Evolutionary conservation across 2,329 filamentous ascomycete species (phyloP), one percentile per base, ranked within the genome.

Genomic region (Aureobasidium sp.): DNA sequence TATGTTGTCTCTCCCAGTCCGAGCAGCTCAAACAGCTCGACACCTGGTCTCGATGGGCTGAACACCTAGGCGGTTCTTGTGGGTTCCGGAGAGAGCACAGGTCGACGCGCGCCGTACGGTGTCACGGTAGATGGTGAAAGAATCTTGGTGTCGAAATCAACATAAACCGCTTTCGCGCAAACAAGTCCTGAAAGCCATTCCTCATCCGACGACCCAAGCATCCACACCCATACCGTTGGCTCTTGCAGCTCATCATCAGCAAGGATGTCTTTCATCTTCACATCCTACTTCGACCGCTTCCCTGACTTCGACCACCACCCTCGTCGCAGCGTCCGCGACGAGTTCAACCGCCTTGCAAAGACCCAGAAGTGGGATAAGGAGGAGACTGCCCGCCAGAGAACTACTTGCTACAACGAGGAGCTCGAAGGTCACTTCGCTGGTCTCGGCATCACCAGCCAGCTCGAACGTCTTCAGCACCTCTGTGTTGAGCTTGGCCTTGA

Each of bases 381-480:
- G 6, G 41, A 59, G 9, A 50, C 3, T 3, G 9, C 36, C 5
- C 30, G 21, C 16, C 34, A 47, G 54, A 44, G 54, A 47, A 44
- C 42, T 1, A n/a, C 11, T 6, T 59, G 57, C 57, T 59, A 59
- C 45, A 36, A 50, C 5, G 34, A 41, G 2, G 57, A 49, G 21
- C 27, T 59, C 2, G 45, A 59, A 27, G 27, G 37, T 8, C 25
- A 49, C 32, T 59, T 50, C 30, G 36, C 25, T 10, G 2, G 3
- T 7, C 39, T 61, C 13, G 16, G 13, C 13, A 9, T 55, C 50
- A 13, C 13, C n/a, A 36, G 8, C 3, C 13, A 62, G 59, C 53
- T 65, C n/a, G 63, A 57, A 7, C 50, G 47, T 11, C 63, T 59
- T 37, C 34, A 66, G 63, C 16, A 34, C 7, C 55, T 66, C 3